A percentile compares a stretch with the other conserved stretches of the same genome.
Conservation (phyloP, 805 yeast genomes). For the Ogataea neopini region DNA sequence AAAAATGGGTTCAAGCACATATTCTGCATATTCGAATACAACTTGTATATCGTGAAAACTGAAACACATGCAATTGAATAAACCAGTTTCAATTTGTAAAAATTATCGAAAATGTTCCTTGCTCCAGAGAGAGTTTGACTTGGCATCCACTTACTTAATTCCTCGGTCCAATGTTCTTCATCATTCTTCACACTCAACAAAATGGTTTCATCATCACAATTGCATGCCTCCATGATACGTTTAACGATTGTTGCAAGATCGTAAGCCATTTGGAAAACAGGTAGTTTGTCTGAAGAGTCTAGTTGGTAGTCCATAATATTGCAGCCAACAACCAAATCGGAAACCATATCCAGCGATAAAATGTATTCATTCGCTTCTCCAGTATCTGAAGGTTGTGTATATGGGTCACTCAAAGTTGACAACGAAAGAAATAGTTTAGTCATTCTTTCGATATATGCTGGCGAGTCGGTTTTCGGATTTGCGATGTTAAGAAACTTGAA, state of each 20-base stretch:
- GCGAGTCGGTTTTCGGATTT: slow-evolving; percentile 12
- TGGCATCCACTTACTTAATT: slow-evolving; percentile 41
- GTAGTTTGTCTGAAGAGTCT: slow-evolving; percentile 33
- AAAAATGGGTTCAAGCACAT: slow-evolving; percentile 62
- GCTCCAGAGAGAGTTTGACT: slow-evolving; percentile 28
- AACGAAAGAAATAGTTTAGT: slow-evolving; percentile 32
- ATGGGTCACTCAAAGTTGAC: slow-evolving; percentile 55
- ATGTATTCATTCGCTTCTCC: slow-evolving; percentile 47
- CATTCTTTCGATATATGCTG: slow-evolving; percentile 11
- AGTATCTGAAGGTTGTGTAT: slow-evolving; percentile 67
- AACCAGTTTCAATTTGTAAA: slow-evolving; percentile 43
- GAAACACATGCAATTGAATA: slow-evolving; percentile 47
- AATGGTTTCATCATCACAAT: slow-evolving; percentile 44
- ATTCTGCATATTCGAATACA: slow-evolving; percentile 40
- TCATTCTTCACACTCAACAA: slow-evolving; percentile 45
- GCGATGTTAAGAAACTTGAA: slow-evolving; percentile 29
- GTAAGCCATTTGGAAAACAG: slow-evolving; percentile 36
- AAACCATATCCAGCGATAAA: slow-evolving; percentile 56
- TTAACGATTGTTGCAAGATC: slow-evolving; percentile 39
- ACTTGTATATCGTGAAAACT: slow-evolving; percentile 45
- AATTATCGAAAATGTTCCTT: slow-evolving; percentile 29
- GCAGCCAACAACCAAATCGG: slow-evolving; percentile 52
- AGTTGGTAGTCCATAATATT: slow-evolving; percentile 22
- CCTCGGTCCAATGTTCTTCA: slow-evolving; percentile 35
- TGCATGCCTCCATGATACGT: slow-evolving; percentile 37